phyloP scores from a whole-genome alignment of 345 rosid genomes.

The Dipteronia dyeriana region DNA sequence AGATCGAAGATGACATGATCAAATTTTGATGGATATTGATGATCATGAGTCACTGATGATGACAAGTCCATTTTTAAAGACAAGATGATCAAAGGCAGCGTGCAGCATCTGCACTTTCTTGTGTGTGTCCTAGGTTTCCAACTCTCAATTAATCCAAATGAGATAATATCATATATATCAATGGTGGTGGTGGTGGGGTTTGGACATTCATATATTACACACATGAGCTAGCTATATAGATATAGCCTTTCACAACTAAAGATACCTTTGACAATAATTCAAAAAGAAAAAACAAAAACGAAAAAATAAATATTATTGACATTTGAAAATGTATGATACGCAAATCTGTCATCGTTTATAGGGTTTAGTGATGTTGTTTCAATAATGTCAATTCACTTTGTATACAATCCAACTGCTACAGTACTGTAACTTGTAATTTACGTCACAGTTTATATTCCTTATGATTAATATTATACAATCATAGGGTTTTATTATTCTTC shows the following conservation, averaged over 20 bases:
- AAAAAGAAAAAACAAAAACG: no score
- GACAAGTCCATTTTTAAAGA: background rate
- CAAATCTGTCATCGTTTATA: no score
- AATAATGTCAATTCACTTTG: no score
- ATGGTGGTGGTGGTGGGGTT: background rate
- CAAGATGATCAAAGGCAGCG: background rate
- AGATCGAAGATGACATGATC: background rate
- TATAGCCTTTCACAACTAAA: background rate
- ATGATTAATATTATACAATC: no score
- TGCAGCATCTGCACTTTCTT: background rate
- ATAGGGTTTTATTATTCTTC: no score
- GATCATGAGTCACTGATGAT: background rate
- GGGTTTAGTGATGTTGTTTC: no score
- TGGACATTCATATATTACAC: background rate
- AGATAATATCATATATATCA: background rate
- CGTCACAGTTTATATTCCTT: background rate
- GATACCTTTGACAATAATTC: background rate
- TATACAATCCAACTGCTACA: no score
- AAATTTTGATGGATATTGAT: background rate
- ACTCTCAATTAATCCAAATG: background rate
- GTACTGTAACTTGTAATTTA: background rate
- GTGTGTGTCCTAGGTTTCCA: background rate
- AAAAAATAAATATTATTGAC: no score
- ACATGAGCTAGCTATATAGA: background rate
- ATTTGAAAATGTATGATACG: no score